Conservation (phyloP, 306 rosid genomes). For the Medicago ruthenica region DNA sequence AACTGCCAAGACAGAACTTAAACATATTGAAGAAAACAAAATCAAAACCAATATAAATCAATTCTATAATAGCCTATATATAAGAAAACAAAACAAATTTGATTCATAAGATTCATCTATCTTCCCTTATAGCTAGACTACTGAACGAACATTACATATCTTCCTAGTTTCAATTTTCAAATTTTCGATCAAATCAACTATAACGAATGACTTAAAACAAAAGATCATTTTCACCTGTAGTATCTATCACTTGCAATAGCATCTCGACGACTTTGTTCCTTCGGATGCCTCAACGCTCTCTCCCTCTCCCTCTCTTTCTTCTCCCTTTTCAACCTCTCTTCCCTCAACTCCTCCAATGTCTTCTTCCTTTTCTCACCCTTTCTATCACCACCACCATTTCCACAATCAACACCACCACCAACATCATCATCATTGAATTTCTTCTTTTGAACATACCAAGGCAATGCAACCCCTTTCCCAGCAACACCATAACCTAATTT, state of each 20-base stretch:
- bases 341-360: conserved; percentile 84
- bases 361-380: conserved; percentile 58
- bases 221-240: conserved; percentile 49
- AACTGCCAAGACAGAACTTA: too few relatives aligned
- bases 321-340: conserved; percentile 80
- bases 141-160: background rate
- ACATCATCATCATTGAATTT: conserved; percentile 47
- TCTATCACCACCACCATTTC: conserved; percentile 15
- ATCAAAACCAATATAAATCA: conserved; percentile 17
- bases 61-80: background rate
- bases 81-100: conserved; percentile 30
- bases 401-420: conserved; percentile 30
- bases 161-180: background rate
- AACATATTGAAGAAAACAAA: conserved; percentile 1
- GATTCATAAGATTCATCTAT: conserved; percentile 17
- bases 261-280: conserved; percentile 44
- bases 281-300: conserved; percentile 54
- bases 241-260: conserved; percentile 42
- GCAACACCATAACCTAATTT: conserved; percentile 88
- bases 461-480: conserved; percentile 84
- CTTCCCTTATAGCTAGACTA: background rate
- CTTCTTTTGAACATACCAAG: conserved; percentile 81
- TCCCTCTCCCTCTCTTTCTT: conserved; percentile 83
- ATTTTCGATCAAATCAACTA: background rate
- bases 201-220: background rate